Evolutionary conservation across 768 basidiomycete species (phyloP), one percentile per base, ranked within the genome.

Genomic region (Calvatia gigantea): DNA sequence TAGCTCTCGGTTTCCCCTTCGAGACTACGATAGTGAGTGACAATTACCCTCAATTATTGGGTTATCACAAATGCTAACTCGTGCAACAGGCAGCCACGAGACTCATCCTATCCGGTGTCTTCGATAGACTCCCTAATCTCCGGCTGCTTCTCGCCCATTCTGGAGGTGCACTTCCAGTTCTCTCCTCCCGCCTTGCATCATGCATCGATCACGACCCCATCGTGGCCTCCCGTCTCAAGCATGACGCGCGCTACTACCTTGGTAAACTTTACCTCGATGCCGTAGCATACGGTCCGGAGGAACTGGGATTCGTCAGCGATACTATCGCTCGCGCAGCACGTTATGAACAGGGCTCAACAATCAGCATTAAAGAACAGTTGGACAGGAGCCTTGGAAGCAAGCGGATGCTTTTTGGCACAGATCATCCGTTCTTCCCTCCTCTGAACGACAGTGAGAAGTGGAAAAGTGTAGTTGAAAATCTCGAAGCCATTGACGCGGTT

Each of bases 351-450:
- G 70, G 70, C 6, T 62, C 70, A 46, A 65, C 70, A 54, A 71
- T 45, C n/a, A 35, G 49, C 4, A 39, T 61, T 41, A 51, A 56
- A 37, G 57, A 56, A 21, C 38, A 49, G 21, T 29, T 49, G 38
- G 21, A 74, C 59, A 67, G 78, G 61, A 75, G 69, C 57, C 37
- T 69, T 47, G 87, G 87, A 31, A 85, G 81, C 58, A 71, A 73
- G 56, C 74, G 79, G 62, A 80, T 91, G 75, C 64, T 93, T 33
- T 94, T 91, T 62, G 92, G 92, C 19, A 93, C 91, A 28, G 92
- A 94, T 65, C 89, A 94, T 67, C 92, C 91, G 0, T 94, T 94
- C 77, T 94, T 94, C 73, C 93, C 92, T 14, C 93, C 92, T 2
- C 76, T 94, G 35, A 70, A 74, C 58, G 70, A 73, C 44, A 78